Conservation (phyloP, 768 basidiomycete genomes). For the Mycena amicta region DNA sequence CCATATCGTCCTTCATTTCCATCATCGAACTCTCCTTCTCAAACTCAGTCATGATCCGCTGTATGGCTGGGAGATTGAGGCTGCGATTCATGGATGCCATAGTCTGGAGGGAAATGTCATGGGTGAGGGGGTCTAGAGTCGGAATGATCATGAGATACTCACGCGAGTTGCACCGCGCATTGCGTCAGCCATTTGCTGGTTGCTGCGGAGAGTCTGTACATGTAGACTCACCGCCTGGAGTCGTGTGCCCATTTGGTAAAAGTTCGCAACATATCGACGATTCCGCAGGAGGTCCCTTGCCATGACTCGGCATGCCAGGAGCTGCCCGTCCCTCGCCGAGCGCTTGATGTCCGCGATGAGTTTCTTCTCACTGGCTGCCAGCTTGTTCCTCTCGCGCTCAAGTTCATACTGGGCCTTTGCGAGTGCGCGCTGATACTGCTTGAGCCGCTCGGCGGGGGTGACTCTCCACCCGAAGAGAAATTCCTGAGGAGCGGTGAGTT, state of each 20-base stretch:
- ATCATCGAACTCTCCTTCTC: constrained; percentile 96
- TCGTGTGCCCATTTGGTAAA: constrained; percentile 98
- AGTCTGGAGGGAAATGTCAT: too few relatives aligned
- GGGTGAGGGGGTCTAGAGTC: constrained; percentile 7
- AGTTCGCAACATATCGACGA: constrained; percentile 93
- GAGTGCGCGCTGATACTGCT: constrained; percentile 94
- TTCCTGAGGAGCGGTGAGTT: constrained; percentile 58
- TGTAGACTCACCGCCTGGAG: constrained; percentile 93
- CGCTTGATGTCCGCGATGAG: constrained; percentile 94
- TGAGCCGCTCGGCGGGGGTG: constrained; percentile 97
- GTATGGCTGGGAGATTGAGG: constrained; percentile 92
- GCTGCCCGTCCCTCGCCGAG: constrained; percentile 92
- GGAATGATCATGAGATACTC: constrained; percentile 33
- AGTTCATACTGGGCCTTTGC: constrained; percentile 98
- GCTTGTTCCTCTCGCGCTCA: constrained; percentile 90
- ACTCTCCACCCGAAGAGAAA: constrained; percentile 92
- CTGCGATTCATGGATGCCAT: constrained; percentile 98
- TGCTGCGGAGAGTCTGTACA: constrained; percentile 94
- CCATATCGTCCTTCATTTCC: constrained; percentile 99
- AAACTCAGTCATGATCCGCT: constrained; percentile 97
- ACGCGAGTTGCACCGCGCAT: constrained; percentile 98
- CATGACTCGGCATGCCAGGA: constrained; percentile 99
- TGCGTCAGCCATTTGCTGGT: constrained; percentile 99
- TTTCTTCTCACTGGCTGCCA: constrained; percentile 97
- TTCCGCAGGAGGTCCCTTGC: constrained; percentile 98